Evolutionary conservation across 2,329 filamentous ascomycete species (phyloP), one percentile per base, ranked within the genome.

Genomic region (Pseudovirgaria hyperparasitica): DNA sequence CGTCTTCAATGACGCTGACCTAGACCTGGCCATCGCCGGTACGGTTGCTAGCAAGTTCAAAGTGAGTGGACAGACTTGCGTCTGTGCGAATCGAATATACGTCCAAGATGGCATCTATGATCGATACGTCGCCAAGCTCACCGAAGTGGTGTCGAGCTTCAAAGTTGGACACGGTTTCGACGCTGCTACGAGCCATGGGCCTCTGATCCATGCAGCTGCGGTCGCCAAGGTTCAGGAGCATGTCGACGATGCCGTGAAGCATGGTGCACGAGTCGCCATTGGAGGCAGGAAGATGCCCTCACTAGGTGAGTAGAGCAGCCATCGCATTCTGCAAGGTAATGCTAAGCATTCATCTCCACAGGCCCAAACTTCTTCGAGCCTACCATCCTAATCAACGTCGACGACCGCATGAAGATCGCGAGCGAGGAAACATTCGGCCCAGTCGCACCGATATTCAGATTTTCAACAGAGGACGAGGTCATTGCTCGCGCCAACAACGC

Each of bases 371-470:
- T 26, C 24, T 26, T 16, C 9, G 7, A 18, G 12, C 39, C 40
- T 9, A 39, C 46, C 16, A 30, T 38, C 10, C 26, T 48, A 19
- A 39, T 39, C 7, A 44, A 49, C 39, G 23, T 27, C n/a, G 19
- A 23, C 9, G 19, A 16, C 18, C 16, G 24, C 17, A 25, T 30
- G n/a, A 18, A 24, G 12, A 17, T 17, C 8, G 18, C 26, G 15
- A 10, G 13, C 14, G 38, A 43, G 16, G 40, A 43, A 38, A 37
- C 38, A 9, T 42, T 43, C 15, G 40, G 40, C 4, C 39, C 40
- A 6, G 34, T 43, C 5, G 20, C 32, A 10, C 27, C 34, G 7
- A 29, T 42, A 21, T 36, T 29, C 9, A 41, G 34, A 7, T 24
- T 14, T 24, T 9, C 9, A 13, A 24, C 22, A 12, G 22, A 10